These are phyloP conservation scores for Rhynchospora breviuscula DNA, from an alignment of 176 grass and related monocot species.

Conservation along the genomic window DNA sequence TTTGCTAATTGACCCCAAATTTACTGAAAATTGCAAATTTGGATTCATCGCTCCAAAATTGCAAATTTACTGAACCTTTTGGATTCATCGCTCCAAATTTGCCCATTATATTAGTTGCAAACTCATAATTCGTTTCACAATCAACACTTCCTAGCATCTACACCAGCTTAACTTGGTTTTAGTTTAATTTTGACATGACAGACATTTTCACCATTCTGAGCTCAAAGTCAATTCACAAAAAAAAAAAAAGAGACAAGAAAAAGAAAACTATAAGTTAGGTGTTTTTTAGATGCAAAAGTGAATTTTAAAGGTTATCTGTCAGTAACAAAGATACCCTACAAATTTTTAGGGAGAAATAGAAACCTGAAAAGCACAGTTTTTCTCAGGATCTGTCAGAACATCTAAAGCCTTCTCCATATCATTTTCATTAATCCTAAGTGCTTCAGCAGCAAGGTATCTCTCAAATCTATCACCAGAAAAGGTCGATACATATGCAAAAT, in stretches of 20 bases:
- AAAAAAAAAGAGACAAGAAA: too few relatives aligned
- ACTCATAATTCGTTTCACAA: not conserved
- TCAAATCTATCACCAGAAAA: slow-evolving; percentile 44
- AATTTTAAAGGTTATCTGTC: not conserved
- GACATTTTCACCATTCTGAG: not conserved
- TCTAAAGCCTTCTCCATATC: slow-evolving; percentile 75
- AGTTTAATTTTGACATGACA: not conserved
- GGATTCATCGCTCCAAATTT: too few relatives aligned
- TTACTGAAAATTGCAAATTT: slow-evolving; percentile 6
- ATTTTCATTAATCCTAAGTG: slow-evolving; percentile 81
- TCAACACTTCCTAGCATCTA: not conserved
- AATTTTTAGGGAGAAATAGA: not conserved
- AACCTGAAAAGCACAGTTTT: slow-evolving; percentile 77
- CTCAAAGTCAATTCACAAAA: not conserved
- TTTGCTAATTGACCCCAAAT: not conserved
- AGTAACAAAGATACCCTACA: not conserved
- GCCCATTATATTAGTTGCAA: too few relatives aligned
- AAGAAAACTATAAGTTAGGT: too few relatives aligned
- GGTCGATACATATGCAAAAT: not conserved
- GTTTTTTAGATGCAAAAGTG: not conserved
- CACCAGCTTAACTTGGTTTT: not conserved
- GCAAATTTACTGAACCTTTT: too few relatives aligned
- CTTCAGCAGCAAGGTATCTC: slow-evolving; percentile 78
- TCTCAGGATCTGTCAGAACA: slow-evolving; percentile 84
- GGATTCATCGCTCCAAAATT: too few relatives aligned